phyloP scores from a whole-genome alignment of 2,329 filamentous ascomycete species.

The Drechslerella dactyloides region DNA sequence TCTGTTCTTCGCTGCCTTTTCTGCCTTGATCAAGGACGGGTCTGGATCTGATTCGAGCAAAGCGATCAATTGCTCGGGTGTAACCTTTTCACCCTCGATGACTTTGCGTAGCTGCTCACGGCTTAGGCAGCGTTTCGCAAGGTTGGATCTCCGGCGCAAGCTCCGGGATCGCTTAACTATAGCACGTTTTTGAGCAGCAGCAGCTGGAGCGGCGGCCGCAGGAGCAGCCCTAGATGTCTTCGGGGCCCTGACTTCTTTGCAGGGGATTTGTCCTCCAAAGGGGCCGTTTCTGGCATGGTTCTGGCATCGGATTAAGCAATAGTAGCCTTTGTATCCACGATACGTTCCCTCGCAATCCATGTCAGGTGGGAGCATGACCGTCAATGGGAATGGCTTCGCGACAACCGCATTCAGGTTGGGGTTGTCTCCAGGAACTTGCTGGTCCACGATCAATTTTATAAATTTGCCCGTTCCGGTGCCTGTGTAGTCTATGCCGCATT shows the following conservation, averaged over 20 bases:
- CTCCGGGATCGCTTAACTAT: too few species aligned
- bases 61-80: not conserved
- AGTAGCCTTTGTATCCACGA: slow-evolving; percentile 66
- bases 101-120: not conserved
- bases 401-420: slow-evolving; percentile 19
- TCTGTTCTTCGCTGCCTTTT: not conserved
- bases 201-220: too few species aligned
- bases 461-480: slow-evolving; percentile 1
- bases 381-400: slow-evolving; percentile 5
- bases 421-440: slow-evolving; percentile 27
- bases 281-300: slow-evolving; percentile 68
- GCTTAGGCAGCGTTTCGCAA: not conserved
- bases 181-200: too few species aligned
- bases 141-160: too few species aligned
- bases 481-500: slow-evolving; percentile 18
- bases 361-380: slow-evolving; percentile 12
- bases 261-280: slow-evolving; percentile 62
- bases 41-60: not conserved
- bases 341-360: slow-evolving; percentile 65
- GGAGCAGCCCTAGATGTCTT: too few species aligned
- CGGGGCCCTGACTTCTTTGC: not conserved
- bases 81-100: not conserved
- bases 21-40: not conserved
- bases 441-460: slow-evolving; percentile 1
- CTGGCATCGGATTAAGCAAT: slow-evolving; percentile 69